These are phyloP conservation scores for Emergomyces orientalis DNA, from an alignment of 2,329 filamentous ascomycete species.

Conservation along the genomic window DNA sequence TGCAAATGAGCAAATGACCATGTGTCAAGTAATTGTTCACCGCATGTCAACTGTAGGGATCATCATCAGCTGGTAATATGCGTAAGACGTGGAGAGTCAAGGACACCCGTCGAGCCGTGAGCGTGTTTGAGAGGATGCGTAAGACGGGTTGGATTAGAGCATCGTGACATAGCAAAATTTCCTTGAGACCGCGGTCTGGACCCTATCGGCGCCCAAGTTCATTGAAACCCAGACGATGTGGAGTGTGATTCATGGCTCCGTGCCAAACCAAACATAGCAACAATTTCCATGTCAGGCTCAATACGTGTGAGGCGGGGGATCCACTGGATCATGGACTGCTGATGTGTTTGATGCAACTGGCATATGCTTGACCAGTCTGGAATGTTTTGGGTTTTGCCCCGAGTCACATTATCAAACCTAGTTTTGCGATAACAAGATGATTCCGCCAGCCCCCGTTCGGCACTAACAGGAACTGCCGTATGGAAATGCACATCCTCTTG, in stretches of 20 bases:
- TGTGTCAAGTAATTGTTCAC: not conserved
- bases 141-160: not conserved
- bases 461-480: not conserved
- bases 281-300: conserved; percentile 31
- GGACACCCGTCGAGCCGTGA: not conserved
- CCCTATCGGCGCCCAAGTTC: conserved; percentile 12
- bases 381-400: not conserved
- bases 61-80: not conserved
- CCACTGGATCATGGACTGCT: conserved; percentile 13
- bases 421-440: not conserved
- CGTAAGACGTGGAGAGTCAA: not conserved
- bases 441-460: not conserved
- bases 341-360: conserved; percentile 8
- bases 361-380: not conserved
- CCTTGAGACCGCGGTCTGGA: conserved; percentile 12
- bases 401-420: not conserved
- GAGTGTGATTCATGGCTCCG: conserved; percentile 11
- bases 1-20: not conserved
- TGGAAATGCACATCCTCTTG: not conserved
- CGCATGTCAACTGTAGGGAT: not conserved
- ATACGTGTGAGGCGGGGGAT: conserved; percentile 12
- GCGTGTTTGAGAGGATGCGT: not conserved
- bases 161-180: conserved; percentile 3
- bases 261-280: conserved; percentile 36
- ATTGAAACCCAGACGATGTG: conserved; percentile 18